These are phyloP conservation scores for Ceratobasidium sp. DNA, from an alignment of 1,284 basidiomycete species.

Conservation along the genomic window DNA sequence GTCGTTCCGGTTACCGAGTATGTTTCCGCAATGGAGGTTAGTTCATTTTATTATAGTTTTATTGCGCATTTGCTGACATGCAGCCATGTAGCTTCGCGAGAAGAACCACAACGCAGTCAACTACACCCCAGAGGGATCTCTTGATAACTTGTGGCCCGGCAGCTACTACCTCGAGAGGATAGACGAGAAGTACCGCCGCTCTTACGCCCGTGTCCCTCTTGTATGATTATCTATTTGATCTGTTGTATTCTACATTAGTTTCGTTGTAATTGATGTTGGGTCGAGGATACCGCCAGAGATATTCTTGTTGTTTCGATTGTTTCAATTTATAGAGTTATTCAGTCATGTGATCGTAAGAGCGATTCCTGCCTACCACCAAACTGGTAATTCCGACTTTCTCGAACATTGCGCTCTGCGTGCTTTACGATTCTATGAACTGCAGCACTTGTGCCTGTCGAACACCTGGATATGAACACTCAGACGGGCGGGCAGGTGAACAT, in stretches of 20 bases:
- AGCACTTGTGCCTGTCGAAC: too few relatives aligned
- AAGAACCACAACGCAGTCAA: slow-evolving; percentile 93
- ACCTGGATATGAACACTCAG: too few relatives aligned
- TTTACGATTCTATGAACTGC: too few relatives aligned
- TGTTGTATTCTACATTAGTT: not conserved
- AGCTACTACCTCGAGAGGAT: slow-evolving; percentile 93
- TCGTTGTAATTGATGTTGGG: not conserved
- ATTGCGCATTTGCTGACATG: not conserved
- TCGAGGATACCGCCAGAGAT: slow-evolving; percentile 7
- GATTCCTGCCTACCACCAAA: not conserved
- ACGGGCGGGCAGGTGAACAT: too few relatives aligned
- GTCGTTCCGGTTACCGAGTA: slow-evolving; percentile 91
- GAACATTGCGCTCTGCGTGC: slow-evolving; percentile 9
- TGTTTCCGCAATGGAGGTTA: slow-evolving; percentile 76
- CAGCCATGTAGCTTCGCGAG: slow-evolving; percentile 77
- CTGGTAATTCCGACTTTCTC: too few relatives aligned
- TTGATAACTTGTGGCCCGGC: slow-evolving; percentile 93
- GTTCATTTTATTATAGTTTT: slow-evolving; percentile 45
- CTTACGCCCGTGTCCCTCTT: slow-evolving; percentile 64
- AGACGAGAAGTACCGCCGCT: slow-evolving; percentile 92
- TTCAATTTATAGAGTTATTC: slow-evolving; percentile 30
- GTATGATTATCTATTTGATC: not conserved
- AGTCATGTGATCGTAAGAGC: not conserved
- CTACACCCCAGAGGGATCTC: slow-evolving; percentile 85
- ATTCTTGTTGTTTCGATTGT: slow-evolving; percentile 3